A percentile compares a stretch with the other conserved stretches of the same genome.
Conservation (phyloP, 345 rosid species). For the Populus euphratica region DNA sequence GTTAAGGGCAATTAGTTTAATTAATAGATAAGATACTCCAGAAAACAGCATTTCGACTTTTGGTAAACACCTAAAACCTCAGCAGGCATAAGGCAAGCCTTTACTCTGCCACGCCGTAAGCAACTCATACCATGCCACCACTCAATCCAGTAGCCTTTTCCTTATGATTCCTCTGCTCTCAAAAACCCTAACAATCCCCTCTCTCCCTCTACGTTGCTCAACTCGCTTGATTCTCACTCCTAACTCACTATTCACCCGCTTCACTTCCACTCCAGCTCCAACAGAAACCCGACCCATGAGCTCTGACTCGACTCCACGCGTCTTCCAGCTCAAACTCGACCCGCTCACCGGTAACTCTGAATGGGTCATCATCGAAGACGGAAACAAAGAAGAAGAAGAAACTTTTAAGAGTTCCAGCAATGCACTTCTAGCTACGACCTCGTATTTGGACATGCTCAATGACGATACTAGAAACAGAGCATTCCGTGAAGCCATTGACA, state of each 20-base stretch:
- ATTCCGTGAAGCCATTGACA: constrained; percentile 56
- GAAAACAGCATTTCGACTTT: too few species aligned
- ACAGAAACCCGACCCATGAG: constrained; percentile 37
- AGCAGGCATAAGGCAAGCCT: too few species aligned
- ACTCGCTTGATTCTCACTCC: constrained; percentile 10
- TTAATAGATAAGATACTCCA: too few species aligned
- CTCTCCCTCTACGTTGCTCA: constrained; percentile 2
- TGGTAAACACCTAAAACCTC: too few species aligned
- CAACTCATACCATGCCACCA: background rate
- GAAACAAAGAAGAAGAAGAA: constrained; percentile 24
- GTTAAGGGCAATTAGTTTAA: too few species aligned
- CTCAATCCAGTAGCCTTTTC: background rate
- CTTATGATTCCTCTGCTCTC: constrained; percentile 21
- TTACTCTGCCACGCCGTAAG: too few species aligned
- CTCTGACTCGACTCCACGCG: constrained; percentile 38
- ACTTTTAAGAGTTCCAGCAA: constrained; percentile 23
- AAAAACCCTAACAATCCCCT: constrained; percentile 26
- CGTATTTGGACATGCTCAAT: constrained; percentile 74
- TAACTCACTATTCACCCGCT: constrained; percentile 7
- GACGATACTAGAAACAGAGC: constrained; percentile 55
- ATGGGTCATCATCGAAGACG: constrained; percentile 58
- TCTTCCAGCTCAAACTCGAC: constrained; percentile 58
- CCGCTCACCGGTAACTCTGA: constrained; percentile 65
- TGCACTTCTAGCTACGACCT: constrained; percentile 53
- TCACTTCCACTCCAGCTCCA: background rate